Evolutionary conservation across 2,329 filamentous ascomycete species (phyloP), one percentile per base, ranked within the genome.

Genomic region (Paracamarosporium sp.): DNA sequence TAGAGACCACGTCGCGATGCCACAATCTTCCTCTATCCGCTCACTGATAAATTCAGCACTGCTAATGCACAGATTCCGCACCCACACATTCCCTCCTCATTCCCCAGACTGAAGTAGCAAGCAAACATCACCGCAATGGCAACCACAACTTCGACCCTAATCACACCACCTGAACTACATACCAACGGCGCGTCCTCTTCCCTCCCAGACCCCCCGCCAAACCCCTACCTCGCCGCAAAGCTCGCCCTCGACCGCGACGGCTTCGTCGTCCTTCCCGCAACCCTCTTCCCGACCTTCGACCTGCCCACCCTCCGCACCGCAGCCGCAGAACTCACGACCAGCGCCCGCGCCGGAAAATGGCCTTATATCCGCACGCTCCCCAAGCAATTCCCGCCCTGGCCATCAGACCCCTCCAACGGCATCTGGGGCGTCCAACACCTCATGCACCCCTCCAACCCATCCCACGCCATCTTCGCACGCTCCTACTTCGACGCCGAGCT

Each of bases 341-440:
- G 86, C 40, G 89, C 90, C 40, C 87, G 90, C 61, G 66, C 80
- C n/a, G 92, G 92, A 35, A 71, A 82, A 61, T 97, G 92, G 92
- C 91, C 91, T 3, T 85, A 90, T 77, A 88, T 96, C 69, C 90
- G 92, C 63, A 94, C 91, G 0, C 85, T 95, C 2, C 91, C 91
- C 53, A 96, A 96, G 77, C 92, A 96, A 77, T 97, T 96, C 79
- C 93, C 92, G 0, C 93, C 93, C 0, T 96, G 92, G 92, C 81
- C 85, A 4, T 81, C 81, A n/a, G 80, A 82, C 48, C 79, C 82
- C 1, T 79, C 81, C 0, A 77, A 80, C 50, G 91, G 91, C 20
- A 96, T 96, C 76, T 96, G 92, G 93, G 92, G 92, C 62, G 89
- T 96, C 2, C 92, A 96, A 81, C 90, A 93, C 76, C 83, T 96